Conservation (phyloP, 2,329 filamentous ascomycete species). For the Phialophora macrospora region DNA sequence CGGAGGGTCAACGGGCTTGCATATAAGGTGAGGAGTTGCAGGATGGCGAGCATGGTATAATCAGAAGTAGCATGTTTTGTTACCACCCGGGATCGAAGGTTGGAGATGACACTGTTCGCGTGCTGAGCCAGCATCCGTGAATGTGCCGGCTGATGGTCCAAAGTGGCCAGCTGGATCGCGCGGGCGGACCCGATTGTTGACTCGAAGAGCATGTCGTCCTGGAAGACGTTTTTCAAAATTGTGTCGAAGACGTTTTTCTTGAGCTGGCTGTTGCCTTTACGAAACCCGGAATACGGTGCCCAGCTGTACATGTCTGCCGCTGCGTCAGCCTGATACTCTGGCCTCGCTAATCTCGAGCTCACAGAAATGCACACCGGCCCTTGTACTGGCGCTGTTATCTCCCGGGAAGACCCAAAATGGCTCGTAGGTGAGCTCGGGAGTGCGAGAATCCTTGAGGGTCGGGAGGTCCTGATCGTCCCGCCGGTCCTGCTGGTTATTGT, state of each 20-base stretch:
- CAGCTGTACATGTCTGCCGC: background rate
- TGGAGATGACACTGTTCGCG: background rate
- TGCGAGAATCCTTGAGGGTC: no score
- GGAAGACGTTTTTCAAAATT: background rate
- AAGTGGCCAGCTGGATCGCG: background rate
- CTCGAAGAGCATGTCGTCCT: background rate
- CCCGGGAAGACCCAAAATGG: no score
- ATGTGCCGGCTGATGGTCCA: background rate
- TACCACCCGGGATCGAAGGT: background rate
- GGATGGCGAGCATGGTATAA: background rate
- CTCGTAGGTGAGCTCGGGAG: no score
- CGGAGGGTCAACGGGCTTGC: no score
- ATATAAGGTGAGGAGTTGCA: background rate
- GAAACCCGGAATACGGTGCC: background rate
- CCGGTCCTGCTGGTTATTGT: no score
- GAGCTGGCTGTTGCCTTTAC: background rate
- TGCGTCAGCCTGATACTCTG: no score
- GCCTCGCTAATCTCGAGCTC: no score
- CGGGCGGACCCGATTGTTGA: background rate
- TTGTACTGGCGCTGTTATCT: no score
- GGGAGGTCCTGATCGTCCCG: no score
- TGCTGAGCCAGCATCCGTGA: background rate
- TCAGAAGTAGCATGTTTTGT: background rate
- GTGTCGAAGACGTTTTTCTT: background rate
- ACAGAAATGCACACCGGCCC: no score